A percentile compares a stretch with the other conserved stretches of the same genome.
Evolutionary conservation across 176 grass and related monocot species (phyloP).

Genomic region (Lolium perenne): DNA sequence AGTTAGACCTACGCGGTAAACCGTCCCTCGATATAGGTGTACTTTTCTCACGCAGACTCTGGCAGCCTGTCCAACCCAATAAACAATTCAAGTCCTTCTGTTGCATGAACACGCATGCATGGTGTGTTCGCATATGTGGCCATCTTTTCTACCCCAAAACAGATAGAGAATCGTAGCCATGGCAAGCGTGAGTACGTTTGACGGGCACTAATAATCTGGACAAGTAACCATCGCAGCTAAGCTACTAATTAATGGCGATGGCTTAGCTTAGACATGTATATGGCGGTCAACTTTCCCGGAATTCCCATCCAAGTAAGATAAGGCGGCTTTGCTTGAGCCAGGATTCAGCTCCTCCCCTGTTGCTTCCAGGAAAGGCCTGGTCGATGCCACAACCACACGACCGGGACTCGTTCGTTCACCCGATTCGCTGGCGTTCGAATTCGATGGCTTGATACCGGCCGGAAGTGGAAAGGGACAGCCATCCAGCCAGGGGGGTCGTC

Average conservation of each 20-base stretch:
- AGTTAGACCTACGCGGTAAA: too few species aligned
- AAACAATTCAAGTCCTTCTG: too few species aligned
- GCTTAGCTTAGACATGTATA: conserved; percentile 23
- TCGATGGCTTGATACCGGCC: background rate
- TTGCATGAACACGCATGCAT: too few species aligned
- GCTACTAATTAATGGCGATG: background rate
- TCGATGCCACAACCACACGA: background rate
- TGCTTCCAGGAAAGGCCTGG: conserved; percentile 40
- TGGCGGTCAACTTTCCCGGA: conserved; percentile 41
- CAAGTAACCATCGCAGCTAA: background rate
- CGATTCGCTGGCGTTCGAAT: background rate
- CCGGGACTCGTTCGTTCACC: background rate
- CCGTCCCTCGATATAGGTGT: too few species aligned
- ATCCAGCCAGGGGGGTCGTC: background rate
- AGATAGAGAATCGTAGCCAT: too few species aligned
- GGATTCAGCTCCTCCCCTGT: conserved; percentile 7
- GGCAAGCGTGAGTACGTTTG: background rate
- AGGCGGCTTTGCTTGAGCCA: conserved; percentile 35
- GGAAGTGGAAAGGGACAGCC: conserved; percentile 32
- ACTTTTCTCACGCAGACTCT: too few species aligned
- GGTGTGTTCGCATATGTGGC: background rate
- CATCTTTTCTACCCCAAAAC: too few species aligned
- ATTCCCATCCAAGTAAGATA: conserved; percentile 39
- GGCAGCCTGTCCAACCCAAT: too few species aligned
- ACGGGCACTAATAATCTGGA: background rate